Evolutionary conservation across 164 flowering plant genomes (phyloP).

Genomic region (Cinnamomum micranthum): DNA sequence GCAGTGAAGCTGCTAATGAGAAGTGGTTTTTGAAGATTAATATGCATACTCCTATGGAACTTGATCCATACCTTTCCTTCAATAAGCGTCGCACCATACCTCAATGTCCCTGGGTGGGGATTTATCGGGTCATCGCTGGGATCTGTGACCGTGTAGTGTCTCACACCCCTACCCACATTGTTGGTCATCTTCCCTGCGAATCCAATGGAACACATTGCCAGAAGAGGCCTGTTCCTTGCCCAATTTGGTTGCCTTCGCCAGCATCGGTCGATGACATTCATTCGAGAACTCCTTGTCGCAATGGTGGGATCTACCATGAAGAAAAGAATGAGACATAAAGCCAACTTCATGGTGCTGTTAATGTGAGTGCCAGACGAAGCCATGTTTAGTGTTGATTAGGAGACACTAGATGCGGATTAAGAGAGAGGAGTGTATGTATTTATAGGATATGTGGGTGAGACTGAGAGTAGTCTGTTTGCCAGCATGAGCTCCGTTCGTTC

Average conservation of each 20-base stretch:
- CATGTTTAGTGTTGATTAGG: not conserved
- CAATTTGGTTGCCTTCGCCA: slow-evolving; percentile 63
- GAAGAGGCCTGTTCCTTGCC: slow-evolving; percentile 42
- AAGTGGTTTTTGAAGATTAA: slow-evolving; percentile 54
- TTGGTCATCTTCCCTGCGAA: slow-evolving; percentile 72
- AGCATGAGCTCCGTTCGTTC: too few relatives aligned
- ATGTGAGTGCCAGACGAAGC: not conserved
- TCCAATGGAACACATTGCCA: slow-evolving; percentile 73
- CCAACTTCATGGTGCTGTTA: not conserved
- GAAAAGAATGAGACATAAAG: not conserved
- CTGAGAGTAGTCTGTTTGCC: not conserved
- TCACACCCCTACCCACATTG: slow-evolving; percentile 44
- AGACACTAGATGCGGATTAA: not conserved
- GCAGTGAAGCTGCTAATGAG: slow-evolving; percentile 36
- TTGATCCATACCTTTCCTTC: slow-evolving; percentile 74
- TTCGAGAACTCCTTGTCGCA: not conserved
- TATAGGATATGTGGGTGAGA: not conserved
- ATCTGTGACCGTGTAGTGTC: slow-evolving; percentile 51
- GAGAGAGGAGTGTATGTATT: not conserved
- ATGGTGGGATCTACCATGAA: not conserved
- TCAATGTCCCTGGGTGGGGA: slow-evolving; percentile 32
- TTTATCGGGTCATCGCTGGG: slow-evolving; percentile 52
- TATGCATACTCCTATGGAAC: slow-evolving; percentile 57
- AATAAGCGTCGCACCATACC: slow-evolving; percentile 49
- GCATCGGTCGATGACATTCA: slow-evolving; percentile 56